phyloP scores from a whole-genome alignment of 495 filamentous ascomycete genomes.

The Talaromyces borbonicus region DNA sequence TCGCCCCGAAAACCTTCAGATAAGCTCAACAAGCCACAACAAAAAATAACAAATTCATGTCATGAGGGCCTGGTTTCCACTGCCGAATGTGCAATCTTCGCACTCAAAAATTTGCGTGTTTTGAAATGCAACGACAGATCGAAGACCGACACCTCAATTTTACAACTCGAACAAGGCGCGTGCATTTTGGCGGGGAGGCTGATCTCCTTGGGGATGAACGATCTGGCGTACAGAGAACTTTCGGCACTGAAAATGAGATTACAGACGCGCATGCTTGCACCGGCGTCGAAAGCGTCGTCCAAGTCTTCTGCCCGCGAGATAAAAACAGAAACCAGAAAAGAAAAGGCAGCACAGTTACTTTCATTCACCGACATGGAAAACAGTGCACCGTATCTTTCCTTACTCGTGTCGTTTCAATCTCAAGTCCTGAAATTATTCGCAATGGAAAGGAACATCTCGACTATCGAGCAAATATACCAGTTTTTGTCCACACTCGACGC shows the following conservation, averaged over 20 bases:
- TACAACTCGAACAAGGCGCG: constrained; percentile 80
- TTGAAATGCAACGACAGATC: constrained; percentile 37
- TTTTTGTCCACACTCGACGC: constrained; percentile 33
- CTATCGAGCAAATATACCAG: constrained; percentile 39
- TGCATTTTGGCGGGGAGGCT: constrained; percentile 65
- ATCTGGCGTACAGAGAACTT: constrained; percentile 70
- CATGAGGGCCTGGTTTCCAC: constrained; percentile 26
- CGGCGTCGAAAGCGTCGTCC: neutral
- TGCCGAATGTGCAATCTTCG: constrained; percentile 68
- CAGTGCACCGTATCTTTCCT: constrained; percentile 23
- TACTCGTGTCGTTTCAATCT: constrained; percentile 33
- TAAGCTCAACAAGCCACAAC: constrained; percentile 8
- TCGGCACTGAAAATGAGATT: constrained; percentile 52
- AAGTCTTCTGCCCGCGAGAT: neutral
- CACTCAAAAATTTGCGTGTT: constrained; percentile 59
- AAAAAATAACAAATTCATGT: constrained; percentile 4
- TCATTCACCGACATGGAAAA: constrained; percentile 41
- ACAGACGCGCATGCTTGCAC: constrained; percentile 28
- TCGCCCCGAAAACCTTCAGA: constrained; percentile 25
- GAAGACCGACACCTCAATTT: constrained; percentile 40
- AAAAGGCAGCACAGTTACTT: constrained; percentile 52
- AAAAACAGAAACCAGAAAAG: constrained; percentile 23
- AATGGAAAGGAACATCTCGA: constrained; percentile 30
- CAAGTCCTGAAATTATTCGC: constrained; percentile 42
- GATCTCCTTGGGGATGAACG: constrained; percentile 60